Percentiles rank a stretch among this genome's conserved stretches.
Conservation (phyloP, 2,329 filamentous ascomycete genomes). For the Xylaria sp. region DNA sequence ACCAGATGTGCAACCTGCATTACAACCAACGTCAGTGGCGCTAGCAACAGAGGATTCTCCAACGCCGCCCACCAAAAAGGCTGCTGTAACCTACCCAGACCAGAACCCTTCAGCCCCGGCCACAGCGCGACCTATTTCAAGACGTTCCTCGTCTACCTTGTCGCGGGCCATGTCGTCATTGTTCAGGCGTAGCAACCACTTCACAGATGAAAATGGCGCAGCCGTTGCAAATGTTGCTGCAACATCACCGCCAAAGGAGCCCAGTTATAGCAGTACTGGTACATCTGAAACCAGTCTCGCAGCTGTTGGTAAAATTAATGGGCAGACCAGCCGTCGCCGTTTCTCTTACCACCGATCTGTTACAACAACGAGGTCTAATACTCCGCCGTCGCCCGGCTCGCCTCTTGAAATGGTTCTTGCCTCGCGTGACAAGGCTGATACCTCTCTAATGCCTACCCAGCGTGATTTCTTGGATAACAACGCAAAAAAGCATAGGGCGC, state of each 20-base stretch:
- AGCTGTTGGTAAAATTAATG: slow-evolving; percentile 39
- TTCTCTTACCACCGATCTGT: slow-evolving; percentile 49
- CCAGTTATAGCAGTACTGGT: slow-evolving; percentile 42
- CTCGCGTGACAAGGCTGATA: slow-evolving; percentile 42
- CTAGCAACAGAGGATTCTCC: slow-evolving; percentile 14
- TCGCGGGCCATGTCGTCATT: slow-evolving; percentile 44
- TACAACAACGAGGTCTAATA: slow-evolving; percentile 47
- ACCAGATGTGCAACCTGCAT: slow-evolving; percentile 34
- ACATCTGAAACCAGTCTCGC: slow-evolving; percentile 41
- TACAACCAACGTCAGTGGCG: slow-evolving; percentile 29
- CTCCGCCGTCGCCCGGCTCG: slow-evolving; percentile 51
- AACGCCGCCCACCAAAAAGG: slow-evolving; percentile 32
- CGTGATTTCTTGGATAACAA: slow-evolving; percentile 58
- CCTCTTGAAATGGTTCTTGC: slow-evolving; percentile 41
- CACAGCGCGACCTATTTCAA: slow-evolving; percentile 34
- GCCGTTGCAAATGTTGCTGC: slow-evolving; percentile 15
- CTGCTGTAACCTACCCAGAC: slow-evolving; percentile 30
- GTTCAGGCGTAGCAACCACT: slow-evolving; percentile 45
- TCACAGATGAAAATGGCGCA: slow-evolving; percentile 41
- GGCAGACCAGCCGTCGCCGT: slow-evolving; percentile 43
- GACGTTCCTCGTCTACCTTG: slow-evolving; percentile 43
- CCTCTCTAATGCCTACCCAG: slow-evolving; percentile 51
- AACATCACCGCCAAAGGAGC: slow-evolving; percentile 40
- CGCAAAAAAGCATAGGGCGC: slow-evolving; percentile 62
- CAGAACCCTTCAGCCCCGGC: slow-evolving; percentile 34